Conservation (phyloP, 1,139 yeast genomes). For the Blastobotrys petasosporus region DNA sequence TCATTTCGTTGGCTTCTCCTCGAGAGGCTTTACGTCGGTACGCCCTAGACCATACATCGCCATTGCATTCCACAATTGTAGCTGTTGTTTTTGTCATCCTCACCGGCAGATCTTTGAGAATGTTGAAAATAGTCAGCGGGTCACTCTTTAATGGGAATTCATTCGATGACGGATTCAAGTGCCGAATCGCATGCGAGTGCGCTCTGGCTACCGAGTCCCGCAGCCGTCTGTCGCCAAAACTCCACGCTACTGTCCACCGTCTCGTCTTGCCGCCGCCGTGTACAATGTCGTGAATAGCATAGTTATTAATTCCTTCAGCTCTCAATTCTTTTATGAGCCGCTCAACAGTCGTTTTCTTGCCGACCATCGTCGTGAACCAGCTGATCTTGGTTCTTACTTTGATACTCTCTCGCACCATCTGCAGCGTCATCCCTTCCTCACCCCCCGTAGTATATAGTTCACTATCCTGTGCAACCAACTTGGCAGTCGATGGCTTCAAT, state of each 20-base stretch:
- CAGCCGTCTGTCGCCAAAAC: constrained; percentile 21
- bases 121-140: not conserved
- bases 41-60: constrained; percentile 35
- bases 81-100: constrained; percentile 1
- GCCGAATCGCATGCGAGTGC: constrained; percentile 3
- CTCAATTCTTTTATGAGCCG: constrained; percentile 23
- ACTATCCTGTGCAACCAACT: constrained; percentile 25
- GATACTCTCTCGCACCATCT: constrained; percentile 33
- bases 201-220: constrained; percentile 9
- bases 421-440: constrained; percentile 35
- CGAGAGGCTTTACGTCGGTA: constrained; percentile 25
- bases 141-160: not conserved
- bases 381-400: constrained; percentile 12
- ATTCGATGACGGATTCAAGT: constrained; percentile 7
- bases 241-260: constrained; percentile 43
- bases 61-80: constrained; percentile 13
- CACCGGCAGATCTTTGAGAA: constrained; percentile 3
- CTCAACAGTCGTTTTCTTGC: constrained; percentile 32
- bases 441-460: constrained; percentile 42
- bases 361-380: constrained; percentile 40
- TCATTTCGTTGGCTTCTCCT: constrained; percentile 6
- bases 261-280: constrained; percentile 32
- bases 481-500: constrained; percentile 16
- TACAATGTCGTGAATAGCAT: constrained; percentile 28
- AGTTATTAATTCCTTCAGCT: constrained; percentile 24